Evolutionary conservation across 495 filamentous ascomycete genomes (phyloP), one percentile per base, ranked within the genome.

Genomic region (Xylaria intraflava): DNA sequence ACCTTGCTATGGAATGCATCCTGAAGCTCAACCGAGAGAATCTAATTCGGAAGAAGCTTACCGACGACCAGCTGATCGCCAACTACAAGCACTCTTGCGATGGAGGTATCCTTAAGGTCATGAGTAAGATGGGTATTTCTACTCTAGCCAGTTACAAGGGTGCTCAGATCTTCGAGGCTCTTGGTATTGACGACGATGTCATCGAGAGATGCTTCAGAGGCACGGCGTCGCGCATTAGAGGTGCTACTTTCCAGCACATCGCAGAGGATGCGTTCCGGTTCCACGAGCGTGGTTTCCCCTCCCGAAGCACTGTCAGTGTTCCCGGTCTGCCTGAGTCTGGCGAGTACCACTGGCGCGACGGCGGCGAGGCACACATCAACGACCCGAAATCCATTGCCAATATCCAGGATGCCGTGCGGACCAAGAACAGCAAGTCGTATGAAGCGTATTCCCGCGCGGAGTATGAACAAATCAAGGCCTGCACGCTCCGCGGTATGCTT

Each of bases 41-140:
- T 24, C 73, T 97, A 52, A 94, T 99, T 68, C 85, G 90, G 63
- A 94, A 94, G 78, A 84, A 91, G 62, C 74, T 97, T 19, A 77
- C 81, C 20, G 84, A 94, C 54, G 89, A 95, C 42, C 78, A 83
- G 56, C 83, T 97, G 46, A 88, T 99, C 55, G 83, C 87, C 55
- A 99, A 99, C 73, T 99, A 97, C 78, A 95, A 94, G 76, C 88
- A 93, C 63, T 99, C 93, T 42, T 94, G 89, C 63, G 94, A 97
- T 62, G 93, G 93, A 61, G 93, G 93, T 71, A 96, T 99, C 55
- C 78, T 99, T 52, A 99, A 99, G 76, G 93, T 99, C 66, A 99
- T 99, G 93, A 95, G 89, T 73, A 99, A 99, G 78, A 99, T 99
- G 93, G 93, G 93, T 72, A 99, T 99, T 61, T 99, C 93, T 10